Percentiles rank a stretch among this genome's conserved stretches.
Conservation (phyloP, 306 rosid species). For the Medicago ruthenica region DNA sequence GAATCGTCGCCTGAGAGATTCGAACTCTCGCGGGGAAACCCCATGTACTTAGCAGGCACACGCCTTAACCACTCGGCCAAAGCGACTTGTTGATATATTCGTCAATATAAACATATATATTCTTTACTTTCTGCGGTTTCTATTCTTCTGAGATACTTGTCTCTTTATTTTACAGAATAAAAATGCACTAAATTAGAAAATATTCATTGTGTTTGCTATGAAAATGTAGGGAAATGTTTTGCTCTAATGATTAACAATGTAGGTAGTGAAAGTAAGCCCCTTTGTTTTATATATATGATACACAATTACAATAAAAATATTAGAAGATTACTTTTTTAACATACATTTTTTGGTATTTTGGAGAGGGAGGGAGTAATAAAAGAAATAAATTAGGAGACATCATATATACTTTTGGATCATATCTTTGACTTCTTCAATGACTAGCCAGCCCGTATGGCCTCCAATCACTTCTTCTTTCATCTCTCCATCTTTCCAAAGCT, state of each 20-base stretch:
- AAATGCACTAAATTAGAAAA: background rate
- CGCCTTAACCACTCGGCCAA: conserved; percentile 82
- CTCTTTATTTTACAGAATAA: no score
- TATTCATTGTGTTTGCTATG: background rate
- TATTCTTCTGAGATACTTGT: no score
- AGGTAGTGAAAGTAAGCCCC: conserved; percentile 1
- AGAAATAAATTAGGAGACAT: conserved; percentile 17
- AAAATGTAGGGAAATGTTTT: background rate
- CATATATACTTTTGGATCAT: conserved; percentile 67
- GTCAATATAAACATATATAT: background rate
- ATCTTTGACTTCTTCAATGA: conserved; percentile 80
- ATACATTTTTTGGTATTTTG: background rate
- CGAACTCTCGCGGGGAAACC: conserved; percentile 74
- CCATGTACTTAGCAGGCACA: conserved; percentile 81
- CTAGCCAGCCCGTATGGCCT: conserved; percentile 91
- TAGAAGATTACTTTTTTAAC: conserved; percentile 9
- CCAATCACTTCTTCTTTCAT: conserved; percentile 87
- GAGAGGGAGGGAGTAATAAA: background rate
- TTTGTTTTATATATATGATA: conserved; percentile 24
- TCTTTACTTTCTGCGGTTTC: no score
- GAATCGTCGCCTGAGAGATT: conserved; percentile 68
- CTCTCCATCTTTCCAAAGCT: conserved; percentile 96
- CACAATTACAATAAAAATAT: conserved; percentile 2
- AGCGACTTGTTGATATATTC: conserved; percentile 19
- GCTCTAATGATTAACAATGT: background rate